Evolutionary conservation across 108 stramenopile species (phyloP).

Genomic region (Pseudonitzschia delicatissima): DNA sequence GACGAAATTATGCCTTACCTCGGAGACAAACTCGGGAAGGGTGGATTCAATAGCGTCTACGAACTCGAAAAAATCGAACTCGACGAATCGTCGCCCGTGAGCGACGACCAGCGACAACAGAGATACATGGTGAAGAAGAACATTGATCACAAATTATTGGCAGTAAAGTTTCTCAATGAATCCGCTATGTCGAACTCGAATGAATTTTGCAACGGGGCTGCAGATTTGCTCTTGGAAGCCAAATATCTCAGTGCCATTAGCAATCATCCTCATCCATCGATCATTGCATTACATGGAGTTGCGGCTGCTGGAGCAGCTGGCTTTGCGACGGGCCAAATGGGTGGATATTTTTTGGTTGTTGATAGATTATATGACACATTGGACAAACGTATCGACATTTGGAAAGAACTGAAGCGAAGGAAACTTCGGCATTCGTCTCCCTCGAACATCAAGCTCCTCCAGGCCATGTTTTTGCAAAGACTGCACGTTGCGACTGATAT

Average conservation of each 20-base stretch:
- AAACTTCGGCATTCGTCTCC: constrained; percentile 33
- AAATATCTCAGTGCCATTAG: constrained; percentile 67
- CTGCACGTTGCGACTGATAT: constrained; percentile 49
- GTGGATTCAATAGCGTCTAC: constrained; percentile 56
- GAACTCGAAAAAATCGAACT: constrained; percentile 49
- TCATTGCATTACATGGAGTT: constrained; percentile 63
- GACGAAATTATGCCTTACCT: constrained; percentile 51
- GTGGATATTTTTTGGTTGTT: constrained; percentile 69
- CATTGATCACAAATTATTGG: constrained; percentile 25
- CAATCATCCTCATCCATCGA: constrained; percentile 61
- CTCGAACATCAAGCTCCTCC: constrained; percentile 32
- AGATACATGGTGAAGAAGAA: constrained; percentile 15
- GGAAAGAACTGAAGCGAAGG: constrained; percentile 48
- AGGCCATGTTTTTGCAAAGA: constrained; percentile 48
- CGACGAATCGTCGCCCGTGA: constrained; percentile 28
- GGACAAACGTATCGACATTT: constrained; percentile 58
- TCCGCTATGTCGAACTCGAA: constrained; percentile 46
- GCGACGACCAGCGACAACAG: constrained; percentile 27
- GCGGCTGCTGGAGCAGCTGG: constrained; percentile 58
- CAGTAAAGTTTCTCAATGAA: constrained; percentile 65
- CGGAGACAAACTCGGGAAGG: constrained; percentile 50
- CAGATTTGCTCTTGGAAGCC: constrained; percentile 73
- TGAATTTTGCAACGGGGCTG: constrained; percentile 68
- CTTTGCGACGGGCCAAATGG: constrained; percentile 39
- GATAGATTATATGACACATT: constrained; percentile 73